phyloP scores from a whole-genome alignment of 148 eudicot species.

The Dysphania ambrosioides region DNA sequence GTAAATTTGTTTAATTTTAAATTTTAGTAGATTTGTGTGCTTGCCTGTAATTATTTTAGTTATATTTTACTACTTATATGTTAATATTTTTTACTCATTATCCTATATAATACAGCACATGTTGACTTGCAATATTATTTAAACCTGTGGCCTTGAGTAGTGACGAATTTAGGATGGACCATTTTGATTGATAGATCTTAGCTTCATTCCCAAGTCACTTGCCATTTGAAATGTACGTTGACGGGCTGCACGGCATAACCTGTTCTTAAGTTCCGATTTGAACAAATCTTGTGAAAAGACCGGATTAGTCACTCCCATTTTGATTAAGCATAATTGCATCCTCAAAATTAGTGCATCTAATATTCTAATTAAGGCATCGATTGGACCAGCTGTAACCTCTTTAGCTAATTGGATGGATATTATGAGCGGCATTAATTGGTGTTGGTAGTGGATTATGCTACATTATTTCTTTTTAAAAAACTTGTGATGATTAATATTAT shows the following conservation, averaged over 20 bases:
- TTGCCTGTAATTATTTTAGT: too few species aligned
- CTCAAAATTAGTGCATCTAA: background rate
- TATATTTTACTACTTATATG: too few species aligned
- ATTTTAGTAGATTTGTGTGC: too few species aligned
- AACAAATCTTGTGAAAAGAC: background rate
- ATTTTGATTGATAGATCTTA: too few species aligned
- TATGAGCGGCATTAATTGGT: background rate
- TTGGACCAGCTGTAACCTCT: background rate
- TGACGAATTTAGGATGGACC: background rate
- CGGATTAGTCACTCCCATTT: background rate
- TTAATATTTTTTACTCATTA: too few species aligned
- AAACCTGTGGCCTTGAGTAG: background rate
- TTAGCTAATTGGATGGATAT: constrained; percentile 8
- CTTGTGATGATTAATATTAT: too few species aligned
- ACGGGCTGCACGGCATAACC: too few species aligned
- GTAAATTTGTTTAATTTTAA: too few species aligned
- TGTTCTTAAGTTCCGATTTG: too few species aligned
- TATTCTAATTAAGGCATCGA: background rate
- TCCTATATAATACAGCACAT: too few species aligned
- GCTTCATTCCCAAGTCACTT: background rate
- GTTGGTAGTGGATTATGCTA: background rate
- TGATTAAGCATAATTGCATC: background rate
- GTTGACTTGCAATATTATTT: constrained; percentile 2
- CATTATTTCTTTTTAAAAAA: background rate
- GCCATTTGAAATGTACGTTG: background rate